Conservation (phyloP, 352 stramenopile genomes). For the Globisporangium sylvaticum region DNA sequence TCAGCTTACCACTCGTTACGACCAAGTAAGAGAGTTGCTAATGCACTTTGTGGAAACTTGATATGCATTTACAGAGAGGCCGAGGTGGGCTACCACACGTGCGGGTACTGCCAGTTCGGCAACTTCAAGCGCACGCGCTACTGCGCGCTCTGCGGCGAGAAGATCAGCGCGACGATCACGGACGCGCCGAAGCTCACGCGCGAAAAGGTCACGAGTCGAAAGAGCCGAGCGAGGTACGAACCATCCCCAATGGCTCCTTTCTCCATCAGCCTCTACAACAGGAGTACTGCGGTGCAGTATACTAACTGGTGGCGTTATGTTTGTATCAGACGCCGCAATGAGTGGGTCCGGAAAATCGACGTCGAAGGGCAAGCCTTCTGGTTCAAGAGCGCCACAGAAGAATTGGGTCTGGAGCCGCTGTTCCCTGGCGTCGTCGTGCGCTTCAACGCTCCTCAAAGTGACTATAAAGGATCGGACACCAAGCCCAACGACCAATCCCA, state of each 20-base stretch:
- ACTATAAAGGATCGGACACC: no score
- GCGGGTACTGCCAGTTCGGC: background rate
- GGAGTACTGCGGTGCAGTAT: background rate
- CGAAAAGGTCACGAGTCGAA: background rate
- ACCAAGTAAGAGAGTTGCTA: no score
- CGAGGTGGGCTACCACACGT: slow-evolving; percentile 2
- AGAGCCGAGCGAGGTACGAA: background rate
- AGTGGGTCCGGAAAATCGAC: slow-evolving; percentile 10
- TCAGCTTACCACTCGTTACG: no score
- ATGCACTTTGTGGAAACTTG: no score
- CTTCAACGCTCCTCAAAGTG: background rate
- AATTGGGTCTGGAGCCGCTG: background rate
- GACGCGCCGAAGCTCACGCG: background rate
- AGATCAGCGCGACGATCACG: slow-evolving; percentile 3
- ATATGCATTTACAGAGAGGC: no score
- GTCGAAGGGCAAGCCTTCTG: background rate
- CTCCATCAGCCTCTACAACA: background rate
- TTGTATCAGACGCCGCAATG: background rate
- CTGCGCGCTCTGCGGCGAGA: slow-evolving; percentile 10
- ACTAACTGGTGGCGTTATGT: background rate
- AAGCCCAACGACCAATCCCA: no score
- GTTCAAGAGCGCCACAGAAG: slow-evolving; percentile 1
- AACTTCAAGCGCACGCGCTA: slow-evolving; percentile 8
- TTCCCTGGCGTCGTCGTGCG: slow-evolving; percentile 4
- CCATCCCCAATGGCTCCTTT: background rate